Evolutionary conservation across 73 alveolate genomes (phyloP).

Genomic region (Blepharisma japonicum): DNA sequence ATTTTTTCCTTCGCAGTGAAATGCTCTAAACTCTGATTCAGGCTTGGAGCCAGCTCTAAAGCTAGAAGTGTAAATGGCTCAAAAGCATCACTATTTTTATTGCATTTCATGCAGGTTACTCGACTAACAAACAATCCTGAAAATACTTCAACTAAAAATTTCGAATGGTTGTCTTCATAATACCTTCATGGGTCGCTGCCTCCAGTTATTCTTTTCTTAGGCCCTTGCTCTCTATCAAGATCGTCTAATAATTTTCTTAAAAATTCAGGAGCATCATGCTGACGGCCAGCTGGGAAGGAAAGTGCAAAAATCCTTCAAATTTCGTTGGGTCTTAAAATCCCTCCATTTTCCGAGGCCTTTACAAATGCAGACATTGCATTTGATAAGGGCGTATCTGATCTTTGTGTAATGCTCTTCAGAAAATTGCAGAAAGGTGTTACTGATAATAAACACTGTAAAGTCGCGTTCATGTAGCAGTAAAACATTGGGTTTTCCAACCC

Average conservation of each 20-base stretch:
- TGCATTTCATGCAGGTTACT: neutral
- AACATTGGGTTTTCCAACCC: neutral
- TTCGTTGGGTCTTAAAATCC: neutral
- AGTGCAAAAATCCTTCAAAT: neutral
- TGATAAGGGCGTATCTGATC: neutral
- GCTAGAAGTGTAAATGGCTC: conserved; percentile 13
- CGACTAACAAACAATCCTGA: conserved; percentile 4
- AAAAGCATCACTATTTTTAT: neutral
- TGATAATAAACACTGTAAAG: neutral
- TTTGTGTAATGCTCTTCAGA: neutral
- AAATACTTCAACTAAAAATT: neutral
- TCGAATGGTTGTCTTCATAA: neutral
- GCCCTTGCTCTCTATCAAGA: neutral
- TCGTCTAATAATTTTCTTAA: neutral
- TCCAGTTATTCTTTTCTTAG: neutral
- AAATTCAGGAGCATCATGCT: conserved; percentile 22
- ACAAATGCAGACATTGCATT: neutral
- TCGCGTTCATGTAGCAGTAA: neutral
- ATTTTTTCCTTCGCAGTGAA: conserved; percentile 6
- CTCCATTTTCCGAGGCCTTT: neutral
- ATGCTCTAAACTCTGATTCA: neutral
- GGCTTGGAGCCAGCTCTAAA: neutral
- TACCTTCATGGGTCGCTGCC: conserved; percentile 14
- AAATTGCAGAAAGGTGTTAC: neutral
- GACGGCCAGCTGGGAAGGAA: neutral